These are phyloP conservation scores for Marchantia polymorpha DNA, from an alignment of 225 moss, liverwort and hornwort genomes.

Conservation along the genomic window DNA sequence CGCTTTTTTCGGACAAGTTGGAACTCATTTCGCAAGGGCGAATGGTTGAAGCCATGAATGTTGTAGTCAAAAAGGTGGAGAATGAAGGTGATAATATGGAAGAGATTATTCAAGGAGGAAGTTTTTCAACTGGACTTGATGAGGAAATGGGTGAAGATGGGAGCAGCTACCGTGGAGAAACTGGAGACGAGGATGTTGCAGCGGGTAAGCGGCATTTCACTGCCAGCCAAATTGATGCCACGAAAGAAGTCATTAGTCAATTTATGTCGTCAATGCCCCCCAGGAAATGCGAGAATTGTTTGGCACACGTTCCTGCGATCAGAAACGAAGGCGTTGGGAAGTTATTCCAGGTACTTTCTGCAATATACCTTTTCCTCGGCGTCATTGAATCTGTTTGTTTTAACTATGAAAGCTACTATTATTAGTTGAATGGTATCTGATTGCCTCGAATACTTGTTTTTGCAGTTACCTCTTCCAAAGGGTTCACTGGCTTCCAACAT, in stretches of 20 bases:
- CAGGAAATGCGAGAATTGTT: slow-evolving; percentile 85
- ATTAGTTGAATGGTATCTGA: neutral
- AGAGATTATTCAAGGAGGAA: slow-evolving; percentile 37
- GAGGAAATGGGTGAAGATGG: slow-evolving; percentile 43
- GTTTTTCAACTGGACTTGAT: slow-evolving; percentile 54
- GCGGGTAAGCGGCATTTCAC: slow-evolving; percentile 48
- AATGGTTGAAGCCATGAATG: slow-evolving; percentile 83
- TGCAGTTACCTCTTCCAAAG: slow-evolving; percentile 65
- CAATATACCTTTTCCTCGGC: too few species aligned
- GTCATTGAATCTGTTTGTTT: neutral
- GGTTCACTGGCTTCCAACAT: slow-evolving; percentile 50
- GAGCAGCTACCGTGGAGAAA: slow-evolving; percentile 27
- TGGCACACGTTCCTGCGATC: slow-evolving; percentile 59
- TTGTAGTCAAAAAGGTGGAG: slow-evolving; percentile 39
- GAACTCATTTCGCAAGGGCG: slow-evolving; percentile 82
- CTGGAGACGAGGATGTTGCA: slow-evolving; percentile 35
- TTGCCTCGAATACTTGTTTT: neutral
- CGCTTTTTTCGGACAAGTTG: slow-evolving; percentile 61
- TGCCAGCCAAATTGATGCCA: slow-evolving; percentile 74
- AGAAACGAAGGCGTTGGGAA: slow-evolving; percentile 89
- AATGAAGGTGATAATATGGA: slow-evolving; percentile 31
- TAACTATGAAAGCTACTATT: neutral
- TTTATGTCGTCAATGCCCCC: slow-evolving; percentile 65
- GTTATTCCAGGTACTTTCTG: slow-evolving; percentile 73
- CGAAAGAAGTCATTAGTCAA: slow-evolving; percentile 58